Evolutionary conservation across 2,329 filamentous ascomycete genomes (phyloP).

Genomic region (Hymenoscyphus albidus): DNA sequence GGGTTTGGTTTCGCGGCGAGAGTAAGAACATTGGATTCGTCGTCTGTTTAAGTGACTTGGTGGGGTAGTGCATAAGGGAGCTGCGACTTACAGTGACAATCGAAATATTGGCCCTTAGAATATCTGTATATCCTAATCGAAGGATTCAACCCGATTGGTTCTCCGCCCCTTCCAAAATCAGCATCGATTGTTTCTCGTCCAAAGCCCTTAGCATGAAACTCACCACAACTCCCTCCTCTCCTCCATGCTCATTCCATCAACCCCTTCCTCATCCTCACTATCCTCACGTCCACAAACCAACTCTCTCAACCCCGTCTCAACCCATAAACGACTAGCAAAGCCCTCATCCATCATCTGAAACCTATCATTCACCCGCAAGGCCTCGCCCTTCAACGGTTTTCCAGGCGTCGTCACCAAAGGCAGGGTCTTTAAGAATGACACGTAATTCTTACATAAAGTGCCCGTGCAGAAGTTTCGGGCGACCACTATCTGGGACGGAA

Average conservation of each 20-base stretch:
- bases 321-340: constrained; percentile 76
- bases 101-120: constrained; percentile 81
- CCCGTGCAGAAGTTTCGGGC: constrained; percentile 60
- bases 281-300: constrained; percentile 27
- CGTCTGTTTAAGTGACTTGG: constrained; percentile 53
- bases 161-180: constrained; percentile 64
- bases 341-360: constrained; percentile 73
- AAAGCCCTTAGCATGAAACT: constrained; percentile 16
- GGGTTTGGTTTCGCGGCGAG: constrained; percentile 45
- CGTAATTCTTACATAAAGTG: constrained; percentile 60
- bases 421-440: constrained; percentile 56
- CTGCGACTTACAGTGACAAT: constrained; percentile 72
- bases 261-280: constrained; percentile 20
- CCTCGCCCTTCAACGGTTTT: constrained; percentile 63
- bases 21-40: constrained; percentile 74
- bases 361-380: constrained; percentile 80
- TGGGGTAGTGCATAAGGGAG: background rate
- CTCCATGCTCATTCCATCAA: constrained; percentile 20
- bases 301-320: constrained; percentile 67
- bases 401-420: constrained; percentile 62
- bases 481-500: constrained; percentile 59
- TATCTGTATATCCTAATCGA: constrained; percentile 92
- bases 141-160: constrained; percentile 77
- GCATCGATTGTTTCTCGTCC: constrained; percentile 31
- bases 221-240: constrained; percentile 33